These are phyloP conservation scores for Pleurotus cornucopiae DNA, from an alignment of 768 basidiomycete species.

Conservation along the genomic window DNA sequence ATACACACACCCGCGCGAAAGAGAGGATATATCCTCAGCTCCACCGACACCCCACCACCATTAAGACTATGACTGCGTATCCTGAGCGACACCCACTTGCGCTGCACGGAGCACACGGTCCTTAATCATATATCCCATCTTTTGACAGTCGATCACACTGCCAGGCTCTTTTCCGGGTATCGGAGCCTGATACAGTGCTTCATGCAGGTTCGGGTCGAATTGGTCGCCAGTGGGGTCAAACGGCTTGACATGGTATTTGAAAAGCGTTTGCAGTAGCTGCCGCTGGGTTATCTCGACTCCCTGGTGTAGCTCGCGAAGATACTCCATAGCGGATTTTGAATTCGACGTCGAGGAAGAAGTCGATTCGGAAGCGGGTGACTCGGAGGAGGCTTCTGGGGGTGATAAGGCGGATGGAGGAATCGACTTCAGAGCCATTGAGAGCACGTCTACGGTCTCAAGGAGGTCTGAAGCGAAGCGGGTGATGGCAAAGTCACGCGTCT, in stretches of 20 bases:
- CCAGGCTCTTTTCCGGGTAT: slow-evolving; percentile 88
- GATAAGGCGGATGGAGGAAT: slow-evolving; percentile 51
- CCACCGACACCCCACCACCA: background rate
- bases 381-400: slow-evolving; percentile 17
- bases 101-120: slow-evolving; percentile 90
- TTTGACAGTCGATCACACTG: slow-evolving; percentile 86
- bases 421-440: slow-evolving; percentile 78
- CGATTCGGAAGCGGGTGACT: slow-evolving; percentile 19
- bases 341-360: slow-evolving; percentile 27
- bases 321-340: slow-evolving; percentile 52
- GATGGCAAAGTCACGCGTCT: slow-evolving; percentile 92
- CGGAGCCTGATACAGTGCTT: slow-evolving; percentile 92
- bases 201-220: slow-evolving; percentile 94
- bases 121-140: slow-evolving; percentile 91
- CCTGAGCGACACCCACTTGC: slow-evolving; percentile 93
- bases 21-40: background rate
- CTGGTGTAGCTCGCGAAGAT: slow-evolving; percentile 69
- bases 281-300: slow-evolving; percentile 94
- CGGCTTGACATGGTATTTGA: slow-evolving; percentile 86
- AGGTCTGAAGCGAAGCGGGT: slow-evolving; percentile 86
- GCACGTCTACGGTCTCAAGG: slow-evolving; percentile 87
- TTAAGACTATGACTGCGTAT: slow-evolving; percentile 24
- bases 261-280: slow-evolving; percentile 82
- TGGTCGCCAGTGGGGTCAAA: slow-evolving; percentile 90
- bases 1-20: slow-evolving; percentile 4